These are phyloP conservation scores for Suhomyces faveliae DNA, from an alignment of 805 yeast species.

Conservation along the genomic window DNA sequence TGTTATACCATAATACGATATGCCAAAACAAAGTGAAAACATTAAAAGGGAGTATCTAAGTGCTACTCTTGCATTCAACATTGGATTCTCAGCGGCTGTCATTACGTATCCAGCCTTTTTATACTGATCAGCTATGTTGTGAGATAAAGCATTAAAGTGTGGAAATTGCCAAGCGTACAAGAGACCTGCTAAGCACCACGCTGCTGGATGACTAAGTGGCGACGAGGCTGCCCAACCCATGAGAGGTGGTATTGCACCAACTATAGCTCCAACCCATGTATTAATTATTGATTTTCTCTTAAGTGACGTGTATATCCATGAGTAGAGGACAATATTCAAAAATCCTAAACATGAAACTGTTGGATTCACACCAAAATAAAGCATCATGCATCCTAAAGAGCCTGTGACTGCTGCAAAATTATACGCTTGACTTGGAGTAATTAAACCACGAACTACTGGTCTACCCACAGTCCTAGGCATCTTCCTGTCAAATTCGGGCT, in stretches of 20 bases:
- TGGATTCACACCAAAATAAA: conserved; percentile 81
- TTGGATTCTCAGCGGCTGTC: conserved; percentile 93
- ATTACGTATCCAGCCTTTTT: conserved; percentile 94
- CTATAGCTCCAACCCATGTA: conserved; percentile 99
- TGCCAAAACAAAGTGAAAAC: conserved; percentile 90
- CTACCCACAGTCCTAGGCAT: conserved; percentile 88
- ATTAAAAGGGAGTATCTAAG: conserved; percentile 84
- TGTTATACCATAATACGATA: conserved; percentile 75
- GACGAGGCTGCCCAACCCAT: conserved; percentile 98
- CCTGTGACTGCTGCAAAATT: conserved; percentile 78
- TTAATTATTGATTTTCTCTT: conserved; percentile 82
- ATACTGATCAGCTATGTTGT: conserved; percentile 84
- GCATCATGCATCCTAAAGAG: conserved; percentile 60
- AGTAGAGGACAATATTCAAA: conserved; percentile 74
- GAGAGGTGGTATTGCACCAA: conserved; percentile 96
- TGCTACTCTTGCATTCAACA: conserved; percentile 89
- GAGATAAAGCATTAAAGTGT: conserved; percentile 90
- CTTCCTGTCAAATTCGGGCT: conserved; percentile 80
- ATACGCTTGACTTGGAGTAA: conserved; percentile 76
- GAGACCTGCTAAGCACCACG: conserved; percentile 89
- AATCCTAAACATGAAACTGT: conserved; percentile 81
- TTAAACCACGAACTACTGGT: conserved; percentile 84
- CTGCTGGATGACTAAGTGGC: conserved; percentile 79
- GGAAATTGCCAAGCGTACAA: conserved; percentile 99
- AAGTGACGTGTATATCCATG: conserved; percentile 88